Evolutionary conservation across 83 land plant genomes (phyloP).

Genomic region (Thuja plicata): DNA sequence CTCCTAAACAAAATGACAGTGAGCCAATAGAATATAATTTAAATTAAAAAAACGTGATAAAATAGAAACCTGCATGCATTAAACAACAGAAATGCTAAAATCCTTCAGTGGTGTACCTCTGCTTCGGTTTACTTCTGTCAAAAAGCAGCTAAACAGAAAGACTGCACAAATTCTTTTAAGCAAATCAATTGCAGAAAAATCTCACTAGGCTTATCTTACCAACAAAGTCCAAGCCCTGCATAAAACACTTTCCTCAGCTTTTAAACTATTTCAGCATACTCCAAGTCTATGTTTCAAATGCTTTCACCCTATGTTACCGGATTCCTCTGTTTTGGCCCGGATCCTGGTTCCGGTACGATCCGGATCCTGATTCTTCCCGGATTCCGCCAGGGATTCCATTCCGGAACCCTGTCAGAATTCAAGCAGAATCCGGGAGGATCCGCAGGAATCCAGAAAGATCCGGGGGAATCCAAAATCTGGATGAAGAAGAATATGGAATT

Average conservation of each 20-base stretch:
- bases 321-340: no score
- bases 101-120: neutral
- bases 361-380: no score
- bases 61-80: neutral
- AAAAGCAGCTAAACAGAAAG: neutral
- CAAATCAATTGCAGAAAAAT: neutral
- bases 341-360: no score
- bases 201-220: neutral
- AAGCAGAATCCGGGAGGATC: no score
- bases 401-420: no score
- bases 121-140: neutral
- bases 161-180: neutral
- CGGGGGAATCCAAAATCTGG: no score
- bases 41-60: neutral
- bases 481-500: no score
- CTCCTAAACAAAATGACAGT: neutral
- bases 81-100: neutral
- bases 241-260: neutral
- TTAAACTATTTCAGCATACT: neutral
- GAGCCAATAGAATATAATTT: neutral
- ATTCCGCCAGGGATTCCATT: no score
- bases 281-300: neutral
- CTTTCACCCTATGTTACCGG: no score
- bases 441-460: no score
- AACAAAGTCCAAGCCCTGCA: neutral